These are phyloP conservation scores for Kluyveromyces dobzhanskii DNA, from an alignment of 805 yeast species.

Conservation along the genomic window DNA sequence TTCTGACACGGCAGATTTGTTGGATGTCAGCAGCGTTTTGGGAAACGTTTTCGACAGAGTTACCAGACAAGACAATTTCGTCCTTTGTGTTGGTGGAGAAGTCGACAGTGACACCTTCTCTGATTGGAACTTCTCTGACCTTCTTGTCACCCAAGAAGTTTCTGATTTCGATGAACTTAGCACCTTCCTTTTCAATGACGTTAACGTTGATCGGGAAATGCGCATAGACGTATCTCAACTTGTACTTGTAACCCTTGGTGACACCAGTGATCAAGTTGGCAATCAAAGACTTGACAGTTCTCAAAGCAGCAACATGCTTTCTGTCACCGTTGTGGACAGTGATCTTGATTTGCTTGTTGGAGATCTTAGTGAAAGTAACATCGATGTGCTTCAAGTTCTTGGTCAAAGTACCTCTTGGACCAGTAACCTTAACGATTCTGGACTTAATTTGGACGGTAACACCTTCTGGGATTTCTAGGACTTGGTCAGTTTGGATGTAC, in stretches of 20 bases:
- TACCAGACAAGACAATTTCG: conserved; percentile 87
- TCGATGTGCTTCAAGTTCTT: conserved; percentile 92
- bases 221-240: conserved; percentile 99
- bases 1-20: conserved; percentile 96
- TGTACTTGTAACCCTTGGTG: conserved; percentile 98
- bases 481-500: conserved; percentile 82
- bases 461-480: conserved; percentile 82
- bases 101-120: conserved; percentile 84
- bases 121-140: conserved; percentile 79
- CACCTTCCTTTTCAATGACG: conserved; percentile 71
- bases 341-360: conserved; percentile 68
- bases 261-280: conserved; percentile 96
- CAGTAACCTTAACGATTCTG: conserved; percentile 82
- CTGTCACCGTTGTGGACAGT: conserved; percentile 98
- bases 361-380: conserved; percentile 81
- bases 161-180: conserved; percentile 85
- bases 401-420: conserved; percentile 93
- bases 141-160: conserved; percentile 99
- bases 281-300: conserved; percentile 95
- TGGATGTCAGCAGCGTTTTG: conserved; percentile 98
- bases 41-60: conserved; percentile 95
- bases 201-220: conserved; percentile 99
- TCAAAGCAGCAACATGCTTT: conserved; percentile 99
- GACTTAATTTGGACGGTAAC: conserved; percentile 88
- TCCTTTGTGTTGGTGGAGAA: conserved; percentile 83